phyloP scores from a whole-genome alignment of 2,329 filamentous ascomycete genomes.

The Fusarium temperatum region DNA sequence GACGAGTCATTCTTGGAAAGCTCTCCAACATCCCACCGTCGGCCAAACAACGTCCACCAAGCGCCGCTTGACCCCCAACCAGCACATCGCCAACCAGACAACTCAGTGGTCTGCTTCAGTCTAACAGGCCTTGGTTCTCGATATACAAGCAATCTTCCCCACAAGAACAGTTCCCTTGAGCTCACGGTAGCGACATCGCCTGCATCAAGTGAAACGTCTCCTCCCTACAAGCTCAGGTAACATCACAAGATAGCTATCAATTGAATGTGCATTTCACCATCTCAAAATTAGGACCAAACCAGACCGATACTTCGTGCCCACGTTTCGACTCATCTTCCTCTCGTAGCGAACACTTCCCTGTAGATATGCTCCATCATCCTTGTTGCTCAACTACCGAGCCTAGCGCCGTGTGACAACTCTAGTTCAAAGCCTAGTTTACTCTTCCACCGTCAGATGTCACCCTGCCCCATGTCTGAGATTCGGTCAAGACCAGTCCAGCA shows the following conservation, averaged over 20 bases:
- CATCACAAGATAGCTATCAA: not conserved
- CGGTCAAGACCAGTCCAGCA: fast-evolving
- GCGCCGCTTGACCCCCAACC: fast-evolving
- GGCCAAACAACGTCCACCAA: not conserved
- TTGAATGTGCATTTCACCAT: not conserved
- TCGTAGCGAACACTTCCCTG: fast-evolving
- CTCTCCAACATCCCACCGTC: not conserved
- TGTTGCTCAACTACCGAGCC: no score
- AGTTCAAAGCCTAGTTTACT: no score
- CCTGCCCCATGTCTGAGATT: fast-evolving
- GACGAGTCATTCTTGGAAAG: fast-evolving
- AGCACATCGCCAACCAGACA: not conserved
- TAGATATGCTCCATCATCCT: not conserved
- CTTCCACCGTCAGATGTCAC: no score
- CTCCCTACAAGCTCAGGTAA: not conserved
- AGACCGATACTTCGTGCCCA: not conserved
- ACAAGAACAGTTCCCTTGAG: not conserved
- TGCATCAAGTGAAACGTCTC: not conserved
- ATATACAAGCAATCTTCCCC: fast-evolving
- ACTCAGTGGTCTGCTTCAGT: not conserved
- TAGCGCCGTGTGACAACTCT: no score
- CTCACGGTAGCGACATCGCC: fast-evolving
- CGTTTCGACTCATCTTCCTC: not conserved
- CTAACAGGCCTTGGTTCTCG: no score
- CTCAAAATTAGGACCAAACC: fast-evolving